Base-by-base conservation (phyloP, 768 basidiomycete species). In the Hygrophoropsis aurantiaca region DNA sequence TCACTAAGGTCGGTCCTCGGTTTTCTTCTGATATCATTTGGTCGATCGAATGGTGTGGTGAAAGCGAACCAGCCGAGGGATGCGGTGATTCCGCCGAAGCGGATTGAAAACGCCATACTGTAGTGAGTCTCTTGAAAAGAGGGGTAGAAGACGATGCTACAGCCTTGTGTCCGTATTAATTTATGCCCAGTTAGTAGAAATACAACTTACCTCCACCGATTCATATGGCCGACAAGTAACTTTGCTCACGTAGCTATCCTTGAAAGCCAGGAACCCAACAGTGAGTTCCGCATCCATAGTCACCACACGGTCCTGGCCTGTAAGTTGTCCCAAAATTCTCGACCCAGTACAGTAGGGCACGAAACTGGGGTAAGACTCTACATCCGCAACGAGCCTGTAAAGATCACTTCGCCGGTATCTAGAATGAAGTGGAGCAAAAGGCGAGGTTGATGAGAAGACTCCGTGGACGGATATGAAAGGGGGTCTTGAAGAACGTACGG, bases 261-360 rank as follows among this genome's bases (percentile, higher is more conserved):
- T 75, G 60, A 97, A 87, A 15, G 82, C 77, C 54, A 94, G 79
- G 65, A 97, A 98, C 7, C 91, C 91, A 26, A 95, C 87, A 3
- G 82, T 82, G 55, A 98, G 71, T 63, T 97, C 92, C 6, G 87
- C 94, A 33, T 92, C 82, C 71, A 95, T 81, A 38, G 74, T 68
- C 47, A 64, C 72, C 57, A 51, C 64, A 43, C 59, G 66, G 58
- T 69, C 66, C 44, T 62, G 51, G 59, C 55, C 33, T 53, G 48
- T 11, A 24, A 46, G 43, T 49, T 48, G 55, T 37, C 54, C 42
- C 32, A 94, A 70, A 46, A 94, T 75, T 19, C 79, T 79, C 4
- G 92, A 87, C 18, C 72, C 71, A 11, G 79, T 81, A 70, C 94
- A 97, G 65, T 90, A 95, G 5, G 97, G 95, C 43, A 99, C 73